Conservation (phyloP, 306 rosid species). For the Quercus engelmannii region DNA sequence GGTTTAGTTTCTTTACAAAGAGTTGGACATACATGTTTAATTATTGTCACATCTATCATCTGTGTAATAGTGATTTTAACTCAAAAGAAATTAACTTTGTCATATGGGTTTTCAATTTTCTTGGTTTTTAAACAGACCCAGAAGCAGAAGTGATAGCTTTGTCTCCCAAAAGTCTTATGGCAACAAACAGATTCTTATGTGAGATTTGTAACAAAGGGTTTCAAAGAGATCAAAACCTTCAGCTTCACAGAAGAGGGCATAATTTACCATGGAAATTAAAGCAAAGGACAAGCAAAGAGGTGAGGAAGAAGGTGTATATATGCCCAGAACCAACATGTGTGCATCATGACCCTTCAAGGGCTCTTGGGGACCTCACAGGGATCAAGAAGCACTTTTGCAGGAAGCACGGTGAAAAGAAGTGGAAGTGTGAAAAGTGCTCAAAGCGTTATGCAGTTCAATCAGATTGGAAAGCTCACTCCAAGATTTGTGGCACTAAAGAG, state of each 20-base stretch:
- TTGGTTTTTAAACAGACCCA: slow-evolving; percentile 54
- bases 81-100: neutral
- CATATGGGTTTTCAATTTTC: neutral
- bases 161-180: slow-evolving; percentile 62
- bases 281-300: slow-evolving; percentile 55
- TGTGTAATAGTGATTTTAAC: neutral
- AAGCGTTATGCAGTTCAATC: slow-evolving; percentile 91
- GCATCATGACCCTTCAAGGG: slow-evolving; percentile 82
- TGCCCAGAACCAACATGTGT: slow-evolving; percentile 77
- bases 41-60: neutral
- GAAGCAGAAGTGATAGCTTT: slow-evolving; percentile 88
- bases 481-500: slow-evolving; percentile 87
- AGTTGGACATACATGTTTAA: too few species aligned
- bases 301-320: slow-evolving; percentile 71
- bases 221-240: slow-evolving; percentile 86
- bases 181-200: slow-evolving; percentile 77
- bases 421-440: slow-evolving; percentile 92
- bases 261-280: slow-evolving; percentile 92
- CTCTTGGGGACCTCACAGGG: slow-evolving; percentile 90
- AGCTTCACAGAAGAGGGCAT: slow-evolving; percentile 88
- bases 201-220: slow-evolving; percentile 89
- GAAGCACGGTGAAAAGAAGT: slow-evolving; percentile 91
- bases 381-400: slow-evolving; percentile 86
- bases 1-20: slow-evolving; percentile 33
- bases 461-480: slow-evolving; percentile 95